phyloP scores from a whole-genome alignment of 2,329 filamentous ascomycete genomes.

The Hypoxylon sp. region DNA sequence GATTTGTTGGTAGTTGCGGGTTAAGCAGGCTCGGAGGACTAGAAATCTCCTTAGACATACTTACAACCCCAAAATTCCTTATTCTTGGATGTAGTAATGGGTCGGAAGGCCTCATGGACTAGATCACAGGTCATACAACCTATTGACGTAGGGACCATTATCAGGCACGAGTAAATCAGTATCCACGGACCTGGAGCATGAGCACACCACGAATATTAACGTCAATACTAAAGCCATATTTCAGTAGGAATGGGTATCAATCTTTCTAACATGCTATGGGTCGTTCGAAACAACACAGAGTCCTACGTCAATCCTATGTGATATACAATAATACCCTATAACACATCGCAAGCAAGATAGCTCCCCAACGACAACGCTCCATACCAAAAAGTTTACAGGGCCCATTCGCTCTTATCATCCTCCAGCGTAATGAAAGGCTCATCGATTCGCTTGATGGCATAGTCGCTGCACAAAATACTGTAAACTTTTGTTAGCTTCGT shows the following conservation, averaged over 20 bases:
- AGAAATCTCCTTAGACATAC: not conserved
- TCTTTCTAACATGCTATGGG: constrained; percentile 32
- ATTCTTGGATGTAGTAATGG: not conserved
- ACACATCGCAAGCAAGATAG: constrained; percentile 20
- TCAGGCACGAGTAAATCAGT: not conserved
- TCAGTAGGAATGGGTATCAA: constrained; percentile 36
- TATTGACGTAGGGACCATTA: too few relatives aligned
- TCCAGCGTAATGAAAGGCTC: constrained; percentile 86
- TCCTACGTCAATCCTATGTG: constrained; percentile 24
- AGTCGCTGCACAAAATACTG: constrained; percentile 93
- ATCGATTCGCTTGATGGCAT: constrained; percentile 94
- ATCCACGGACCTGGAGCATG: not conserved
- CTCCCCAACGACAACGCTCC: not conserved
- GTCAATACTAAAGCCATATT: not conserved
- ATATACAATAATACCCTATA: constrained; percentile 26
- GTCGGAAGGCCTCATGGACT: not conserved
- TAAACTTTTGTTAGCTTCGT: constrained; percentile 23
- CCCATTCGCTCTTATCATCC: constrained; percentile 88
- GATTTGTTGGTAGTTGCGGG: too few relatives aligned
- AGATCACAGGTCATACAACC: not conserved
- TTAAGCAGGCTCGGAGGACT: too few relatives aligned
- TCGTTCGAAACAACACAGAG: constrained; percentile 12
- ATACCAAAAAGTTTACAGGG: constrained; percentile 61
- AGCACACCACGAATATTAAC: not conserved
- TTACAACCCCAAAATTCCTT: not conserved